Evolutionary conservation across 331 rosid genomes (phyloP).

Genomic region (Acacia concinna): DNA sequence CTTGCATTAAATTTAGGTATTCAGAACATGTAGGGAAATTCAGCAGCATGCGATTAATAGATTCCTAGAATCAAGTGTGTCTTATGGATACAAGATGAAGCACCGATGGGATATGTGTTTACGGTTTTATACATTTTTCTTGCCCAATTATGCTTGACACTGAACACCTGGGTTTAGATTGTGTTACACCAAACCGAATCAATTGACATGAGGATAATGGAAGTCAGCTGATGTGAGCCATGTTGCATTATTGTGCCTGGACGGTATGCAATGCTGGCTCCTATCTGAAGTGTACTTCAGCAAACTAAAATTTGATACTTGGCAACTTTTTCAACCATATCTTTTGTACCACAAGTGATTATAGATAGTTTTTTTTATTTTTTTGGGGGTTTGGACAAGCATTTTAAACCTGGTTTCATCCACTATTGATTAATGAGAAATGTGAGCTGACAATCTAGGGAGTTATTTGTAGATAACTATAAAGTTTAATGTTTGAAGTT

Average conservation of each 20-base stretch:
- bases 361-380: background rate
- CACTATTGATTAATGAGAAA: background rate
- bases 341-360: background rate
- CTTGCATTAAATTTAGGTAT: background rate
- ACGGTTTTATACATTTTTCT: background rate
- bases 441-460: background rate
- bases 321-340: background rate
- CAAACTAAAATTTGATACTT: background rate
- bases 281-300: background rate
- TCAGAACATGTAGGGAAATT: constrained; percentile 11
- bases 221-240: background rate
- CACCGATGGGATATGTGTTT: background rate
- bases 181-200: background rate
- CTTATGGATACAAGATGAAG: background rate
- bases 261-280: constrained; percentile 13
- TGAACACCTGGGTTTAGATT: constrained; percentile 8
- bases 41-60: background rate
- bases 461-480: background rate
- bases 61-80: constrained; percentile 5
- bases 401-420: constrained; percentile 11
- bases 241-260: background rate
- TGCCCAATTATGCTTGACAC: background rate
- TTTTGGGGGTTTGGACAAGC: constrained; percentile 21
- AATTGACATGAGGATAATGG: background rate
- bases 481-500: constrained; percentile 9